phyloP scores from a whole-genome alignment of 257 asterid species.

The Datura wrightii region DNA sequence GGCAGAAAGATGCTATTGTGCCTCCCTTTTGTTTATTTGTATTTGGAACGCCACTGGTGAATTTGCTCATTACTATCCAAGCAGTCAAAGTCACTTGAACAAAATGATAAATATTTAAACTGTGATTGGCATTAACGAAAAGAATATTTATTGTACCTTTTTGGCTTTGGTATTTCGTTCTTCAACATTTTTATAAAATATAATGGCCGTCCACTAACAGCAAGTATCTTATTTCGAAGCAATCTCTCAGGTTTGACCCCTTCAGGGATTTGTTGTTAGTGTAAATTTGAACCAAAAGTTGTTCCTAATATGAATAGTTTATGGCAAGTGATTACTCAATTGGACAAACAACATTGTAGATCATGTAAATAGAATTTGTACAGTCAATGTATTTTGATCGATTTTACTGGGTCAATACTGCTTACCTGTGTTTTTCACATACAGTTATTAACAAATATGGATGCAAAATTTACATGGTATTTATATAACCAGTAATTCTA shows the following conservation, averaged over 20 bases:
- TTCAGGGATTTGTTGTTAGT: not conserved
- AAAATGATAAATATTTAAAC: not conserved
- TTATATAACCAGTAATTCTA: not conserved
- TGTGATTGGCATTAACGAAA: not conserved
- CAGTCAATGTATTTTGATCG: not conserved
- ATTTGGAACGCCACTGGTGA: not conserved
- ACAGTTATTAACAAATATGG: not conserved
- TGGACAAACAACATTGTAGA: not conserved
- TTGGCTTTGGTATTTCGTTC: not conserved
- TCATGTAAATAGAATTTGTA: not conserved
- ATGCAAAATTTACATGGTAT: not conserved
- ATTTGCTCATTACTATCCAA: not conserved
- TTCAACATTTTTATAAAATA: not conserved
- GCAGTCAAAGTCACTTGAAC: not conserved
- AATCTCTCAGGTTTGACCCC: not conserved
- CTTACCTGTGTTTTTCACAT: not conserved
- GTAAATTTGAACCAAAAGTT: not conserved
- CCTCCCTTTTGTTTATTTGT: slow-evolving; percentile 15
- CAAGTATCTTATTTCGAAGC: not conserved
- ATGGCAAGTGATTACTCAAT: not conserved
- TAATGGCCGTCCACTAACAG: not conserved
- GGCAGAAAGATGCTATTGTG: slow-evolving; percentile 4
- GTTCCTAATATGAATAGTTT: not conserved
- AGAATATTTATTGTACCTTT: not conserved
- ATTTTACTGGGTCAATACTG: not conserved